Conservation (phyloP, 208 protist species). For the Wallacemonas sp. region DNA sequence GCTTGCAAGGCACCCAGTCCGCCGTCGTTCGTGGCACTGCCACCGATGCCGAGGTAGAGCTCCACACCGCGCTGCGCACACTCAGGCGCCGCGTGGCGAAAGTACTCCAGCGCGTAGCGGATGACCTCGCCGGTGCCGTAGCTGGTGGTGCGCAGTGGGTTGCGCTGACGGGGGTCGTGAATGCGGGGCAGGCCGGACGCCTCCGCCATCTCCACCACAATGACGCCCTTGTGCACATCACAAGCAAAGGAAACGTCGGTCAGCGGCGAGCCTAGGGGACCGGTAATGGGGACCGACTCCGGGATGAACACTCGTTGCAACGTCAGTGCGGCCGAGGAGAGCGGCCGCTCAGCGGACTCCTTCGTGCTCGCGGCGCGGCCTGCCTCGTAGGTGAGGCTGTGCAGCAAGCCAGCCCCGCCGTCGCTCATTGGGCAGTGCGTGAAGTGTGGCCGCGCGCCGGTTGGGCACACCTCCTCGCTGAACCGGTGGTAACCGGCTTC, state of each 20-base stretch:
- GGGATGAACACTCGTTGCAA: slow-evolving; percentile 32
- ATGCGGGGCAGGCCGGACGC: slow-evolving; percentile 69
- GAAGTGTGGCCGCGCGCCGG: slow-evolving; percentile 17
- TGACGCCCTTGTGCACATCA: slow-evolving; percentile 33
- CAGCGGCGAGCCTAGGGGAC: slow-evolving; percentile 50
- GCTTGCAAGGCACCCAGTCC: slow-evolving; percentile 79
- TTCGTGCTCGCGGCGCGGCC: not conserved
- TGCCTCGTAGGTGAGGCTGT: slow-evolving; percentile 54
- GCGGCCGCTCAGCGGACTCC: not conserved
- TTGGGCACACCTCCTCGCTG: not conserved
- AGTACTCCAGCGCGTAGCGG: slow-evolving; percentile 51
- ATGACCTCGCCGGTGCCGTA: slow-evolving; percentile 80
- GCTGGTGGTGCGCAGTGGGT: slow-evolving; percentile 64
- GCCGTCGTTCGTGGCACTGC: slow-evolving; percentile 85
- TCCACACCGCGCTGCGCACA: slow-evolving; percentile 25
- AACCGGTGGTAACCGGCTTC: slow-evolving; percentile 40
- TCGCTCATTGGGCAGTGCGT: slow-evolving; percentile 80
- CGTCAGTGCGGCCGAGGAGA: not conserved
- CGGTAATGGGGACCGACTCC: slow-evolving; percentile 30
- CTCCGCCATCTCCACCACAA: slow-evolving; percentile 83
- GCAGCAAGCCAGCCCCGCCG: slow-evolving; percentile 70
- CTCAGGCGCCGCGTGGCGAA: slow-evolving; percentile 13
- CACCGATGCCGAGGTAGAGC: slow-evolving; percentile 75
- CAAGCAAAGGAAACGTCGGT: slow-evolving; percentile 60
- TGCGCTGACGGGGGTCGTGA: slow-evolving; percentile 26